Evolutionary conservation across 106 monocot genomes (phyloP).

Genomic region (Dendrobium catenatum): DNA sequence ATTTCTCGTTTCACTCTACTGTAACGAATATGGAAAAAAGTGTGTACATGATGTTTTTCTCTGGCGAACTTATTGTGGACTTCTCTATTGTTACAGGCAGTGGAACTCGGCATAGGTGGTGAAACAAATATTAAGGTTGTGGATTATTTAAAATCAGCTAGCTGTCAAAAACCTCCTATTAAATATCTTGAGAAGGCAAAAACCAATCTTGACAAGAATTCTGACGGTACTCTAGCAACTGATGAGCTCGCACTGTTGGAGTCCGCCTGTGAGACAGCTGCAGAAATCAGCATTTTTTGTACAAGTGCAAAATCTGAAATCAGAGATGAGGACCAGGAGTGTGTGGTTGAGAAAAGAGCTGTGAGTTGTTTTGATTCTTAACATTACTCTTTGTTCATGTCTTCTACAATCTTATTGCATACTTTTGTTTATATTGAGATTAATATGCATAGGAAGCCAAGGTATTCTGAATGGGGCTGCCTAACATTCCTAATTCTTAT

Average conservation of each 20-base stretch:
- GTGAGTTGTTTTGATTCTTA: slow-evolving; percentile 3
- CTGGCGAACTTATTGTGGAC: neutral
- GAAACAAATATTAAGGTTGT: neutral
- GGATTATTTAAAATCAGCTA: neutral
- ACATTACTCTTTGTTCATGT: neutral
- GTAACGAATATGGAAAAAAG: neutral
- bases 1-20: neutral
- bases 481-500: neutral
- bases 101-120: neutral
- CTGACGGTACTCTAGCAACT: neutral
- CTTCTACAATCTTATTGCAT: neutral
- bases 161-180: neutral
- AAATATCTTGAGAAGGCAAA: neutral
- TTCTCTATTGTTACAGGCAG: neutral
- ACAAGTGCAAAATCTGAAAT: neutral
- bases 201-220: neutral
- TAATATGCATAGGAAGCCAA: neutral
- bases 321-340: neutral
- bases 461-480: neutral
- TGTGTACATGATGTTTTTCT: neutral
- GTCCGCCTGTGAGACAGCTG: neutral
- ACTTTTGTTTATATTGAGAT: neutral
- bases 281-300: neutral
- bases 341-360: neutral
- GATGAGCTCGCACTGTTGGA: neutral